Conservation (phyloP, 257 asterid species). For the Coffea eugenioides region DNA sequence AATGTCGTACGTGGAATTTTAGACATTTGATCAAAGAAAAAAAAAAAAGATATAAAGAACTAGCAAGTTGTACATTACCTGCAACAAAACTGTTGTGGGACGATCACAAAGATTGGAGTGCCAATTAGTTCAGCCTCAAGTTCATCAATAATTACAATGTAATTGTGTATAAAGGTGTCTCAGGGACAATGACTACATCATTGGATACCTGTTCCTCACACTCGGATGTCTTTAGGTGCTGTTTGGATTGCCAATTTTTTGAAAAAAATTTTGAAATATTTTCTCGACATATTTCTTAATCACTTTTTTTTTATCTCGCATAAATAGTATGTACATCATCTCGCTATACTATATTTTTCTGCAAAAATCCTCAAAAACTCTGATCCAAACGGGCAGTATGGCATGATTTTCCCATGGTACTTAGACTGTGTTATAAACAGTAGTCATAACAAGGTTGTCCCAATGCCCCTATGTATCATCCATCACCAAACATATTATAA, state of each 20-base stretch:
- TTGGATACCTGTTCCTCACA: conserved; percentile 3
- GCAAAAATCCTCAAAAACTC: no score
- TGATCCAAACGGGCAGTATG: not conserved
- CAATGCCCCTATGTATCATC: not conserved
- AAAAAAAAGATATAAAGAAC: no score
- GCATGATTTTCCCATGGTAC: no score
- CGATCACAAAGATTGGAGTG: not conserved
- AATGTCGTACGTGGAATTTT: no score
- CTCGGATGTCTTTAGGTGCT: not conserved
- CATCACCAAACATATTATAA: not conserved
- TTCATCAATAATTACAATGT: not conserved
- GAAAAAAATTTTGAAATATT: no score
- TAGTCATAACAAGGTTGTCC: not conserved
- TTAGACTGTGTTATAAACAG: not conserved
- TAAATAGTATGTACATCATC: no score
- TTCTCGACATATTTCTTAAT: no score
- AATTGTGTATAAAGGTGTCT: not conserved
- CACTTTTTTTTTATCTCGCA: no score
- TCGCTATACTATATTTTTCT: no score
- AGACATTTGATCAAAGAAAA: no score
- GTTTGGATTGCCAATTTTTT: no score
- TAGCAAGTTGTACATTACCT: not conserved
- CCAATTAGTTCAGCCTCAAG: not conserved
- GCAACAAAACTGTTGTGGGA: not conserved
- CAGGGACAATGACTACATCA: not conserved